These are phyloP conservation scores for Lepiota subincarnata DNA, from an alignment of 768 basidiomycete species.

Conservation along the genomic window DNA sequence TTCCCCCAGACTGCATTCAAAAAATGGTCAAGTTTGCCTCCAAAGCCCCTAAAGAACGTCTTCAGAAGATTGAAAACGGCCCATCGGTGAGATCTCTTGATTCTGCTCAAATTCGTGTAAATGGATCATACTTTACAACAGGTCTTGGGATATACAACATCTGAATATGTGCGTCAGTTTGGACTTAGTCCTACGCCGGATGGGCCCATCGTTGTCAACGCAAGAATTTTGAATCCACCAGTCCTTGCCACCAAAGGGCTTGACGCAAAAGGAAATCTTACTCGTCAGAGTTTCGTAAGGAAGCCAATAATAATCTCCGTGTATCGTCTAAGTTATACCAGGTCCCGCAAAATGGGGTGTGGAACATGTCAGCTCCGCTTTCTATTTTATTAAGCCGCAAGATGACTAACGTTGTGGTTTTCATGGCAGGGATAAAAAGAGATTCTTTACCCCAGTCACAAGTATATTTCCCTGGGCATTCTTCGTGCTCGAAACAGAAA, in stretches of 20 bases:
- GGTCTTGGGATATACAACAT: slow-evolving; percentile 63
- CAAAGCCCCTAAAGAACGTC: slow-evolving; percentile 53
- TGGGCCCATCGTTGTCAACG: slow-evolving; percentile 49
- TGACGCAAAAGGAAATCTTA: slow-evolving; percentile 40
- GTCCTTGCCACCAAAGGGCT: slow-evolving; percentile 54
- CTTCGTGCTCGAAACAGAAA: slow-evolving; percentile 52
- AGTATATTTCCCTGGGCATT: slow-evolving; percentile 59
- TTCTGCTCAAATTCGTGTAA: neutral
- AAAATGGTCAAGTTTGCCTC: slow-evolving; percentile 65
- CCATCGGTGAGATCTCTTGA: slow-evolving; percentile 34
- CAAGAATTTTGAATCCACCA: slow-evolving; percentile 58
- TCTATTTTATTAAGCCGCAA: neutral
- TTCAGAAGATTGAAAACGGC: slow-evolving; percentile 49
- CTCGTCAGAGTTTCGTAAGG: slow-evolving; percentile 39
- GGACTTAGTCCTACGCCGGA: slow-evolving; percentile 50
- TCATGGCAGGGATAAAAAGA: slow-evolving; percentile 57
- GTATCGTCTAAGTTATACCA: slow-evolving; percentile 20
- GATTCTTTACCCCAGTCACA: slow-evolving; percentile 48
- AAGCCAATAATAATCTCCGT: neutral
- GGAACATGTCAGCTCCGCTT: slow-evolving; percentile 65
- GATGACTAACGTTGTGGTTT: slow-evolving; percentile 37
- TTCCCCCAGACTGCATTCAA: slow-evolving; percentile 61
- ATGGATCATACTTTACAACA: slow-evolving; percentile 16
- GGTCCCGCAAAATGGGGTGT: slow-evolving; percentile 61
- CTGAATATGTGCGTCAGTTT: slow-evolving; percentile 66